Conservation (phyloP, 371 early-diverging fungal species). For the Nematocida minor region DNA sequence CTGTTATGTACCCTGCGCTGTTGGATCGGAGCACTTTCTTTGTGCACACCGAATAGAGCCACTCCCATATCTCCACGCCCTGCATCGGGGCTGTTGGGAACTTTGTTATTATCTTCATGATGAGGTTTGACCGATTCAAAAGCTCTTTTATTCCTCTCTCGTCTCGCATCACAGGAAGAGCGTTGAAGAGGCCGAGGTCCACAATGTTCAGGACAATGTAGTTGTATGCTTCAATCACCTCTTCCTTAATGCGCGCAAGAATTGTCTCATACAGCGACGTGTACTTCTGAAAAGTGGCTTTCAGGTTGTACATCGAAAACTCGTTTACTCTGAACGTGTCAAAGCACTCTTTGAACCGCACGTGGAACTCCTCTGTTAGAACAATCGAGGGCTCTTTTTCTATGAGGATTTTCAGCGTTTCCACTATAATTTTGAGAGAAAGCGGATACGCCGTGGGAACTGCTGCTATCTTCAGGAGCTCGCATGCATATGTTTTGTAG, state of each 20-base stretch:
- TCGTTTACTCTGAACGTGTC: conserved; percentile 26
- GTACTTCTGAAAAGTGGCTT: conserved; percentile 32
- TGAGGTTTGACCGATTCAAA: conserved; percentile 31
- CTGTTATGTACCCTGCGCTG: neutral
- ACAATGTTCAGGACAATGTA: conserved; percentile 49
- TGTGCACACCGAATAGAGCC: conserved; percentile 37
- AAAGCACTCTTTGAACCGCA: conserved; percentile 44
- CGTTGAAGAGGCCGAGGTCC: conserved; percentile 49
- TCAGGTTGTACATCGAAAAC: conserved; percentile 34
- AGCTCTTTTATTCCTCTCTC: conserved; percentile 49
- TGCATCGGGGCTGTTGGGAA: conserved; percentile 23
- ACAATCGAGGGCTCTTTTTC: conserved; percentile 19
- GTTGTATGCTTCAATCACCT: conserved; percentile 44
- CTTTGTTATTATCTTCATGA: conserved; percentile 31
- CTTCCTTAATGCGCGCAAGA: conserved; percentile 8
- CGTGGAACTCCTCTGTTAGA: conserved; percentile 42
- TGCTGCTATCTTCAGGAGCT: conserved; percentile 46
- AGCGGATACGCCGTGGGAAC: conserved; percentile 24
- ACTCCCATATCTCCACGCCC: conserved; percentile 48
- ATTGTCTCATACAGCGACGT: conserved; percentile 20
- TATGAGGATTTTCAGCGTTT: conserved; percentile 17
- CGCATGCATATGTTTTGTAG: conserved; percentile 35
- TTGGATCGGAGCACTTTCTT: neutral
- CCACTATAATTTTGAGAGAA: conserved; percentile 42
- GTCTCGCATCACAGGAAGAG: conserved; percentile 38